Conservation (phyloP, 768 basidiomycete species). For the Vararia minispora region DNA sequence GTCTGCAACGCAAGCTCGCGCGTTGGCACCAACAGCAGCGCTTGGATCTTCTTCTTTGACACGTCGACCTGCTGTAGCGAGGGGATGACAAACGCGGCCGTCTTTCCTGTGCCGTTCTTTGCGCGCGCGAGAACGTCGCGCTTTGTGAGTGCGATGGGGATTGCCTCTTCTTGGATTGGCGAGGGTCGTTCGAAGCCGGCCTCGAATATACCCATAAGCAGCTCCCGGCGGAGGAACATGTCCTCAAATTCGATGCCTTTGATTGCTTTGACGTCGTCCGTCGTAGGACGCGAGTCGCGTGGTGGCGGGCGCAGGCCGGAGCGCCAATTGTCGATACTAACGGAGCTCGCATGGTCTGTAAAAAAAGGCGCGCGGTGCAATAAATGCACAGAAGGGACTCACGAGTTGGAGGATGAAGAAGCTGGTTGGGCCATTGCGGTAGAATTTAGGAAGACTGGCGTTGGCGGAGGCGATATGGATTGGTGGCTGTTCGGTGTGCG, state of each 20-base stretch:
- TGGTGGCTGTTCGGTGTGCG: no score
- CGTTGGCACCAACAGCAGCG: slow-evolving; percentile 94
- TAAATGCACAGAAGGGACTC: background rate
- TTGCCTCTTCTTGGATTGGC: slow-evolving; percentile 98
- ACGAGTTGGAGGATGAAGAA: slow-evolving; percentile 13
- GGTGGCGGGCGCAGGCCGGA: slow-evolving; percentile 69
- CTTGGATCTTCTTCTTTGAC: slow-evolving; percentile 81
- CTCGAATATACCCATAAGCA: slow-evolving; percentile 99
- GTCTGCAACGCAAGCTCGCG: slow-evolving; percentile 97
- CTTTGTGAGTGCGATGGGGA: slow-evolving; percentile 86
- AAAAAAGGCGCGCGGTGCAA: no score
- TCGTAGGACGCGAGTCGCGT: slow-evolving; percentile 91
- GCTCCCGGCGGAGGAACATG: slow-evolving; percentile 83
- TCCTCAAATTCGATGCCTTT: slow-evolving; percentile 96
- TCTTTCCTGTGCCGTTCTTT: slow-evolving; percentile 97
- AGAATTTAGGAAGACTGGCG: background rate
- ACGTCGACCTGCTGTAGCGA: slow-evolving; percentile 88
- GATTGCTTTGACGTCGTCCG: slow-evolving; percentile 91
- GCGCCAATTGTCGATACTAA: slow-evolving; percentile 45
- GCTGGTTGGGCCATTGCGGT: slow-evolving; percentile 13
- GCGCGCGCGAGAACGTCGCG: slow-evolving; percentile 93
- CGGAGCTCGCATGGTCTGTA: background rate
- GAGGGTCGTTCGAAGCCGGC: slow-evolving; percentile 95
- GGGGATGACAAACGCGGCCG: slow-evolving; percentile 97
- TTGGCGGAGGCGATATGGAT: no score